A percentile compares a stretch with the other conserved stretches of the same genome.
phyloP scores from a whole-genome alignment of 2,329 filamentous ascomycete genomes.

The Aspergillus fumigatiaffinis region DNA sequence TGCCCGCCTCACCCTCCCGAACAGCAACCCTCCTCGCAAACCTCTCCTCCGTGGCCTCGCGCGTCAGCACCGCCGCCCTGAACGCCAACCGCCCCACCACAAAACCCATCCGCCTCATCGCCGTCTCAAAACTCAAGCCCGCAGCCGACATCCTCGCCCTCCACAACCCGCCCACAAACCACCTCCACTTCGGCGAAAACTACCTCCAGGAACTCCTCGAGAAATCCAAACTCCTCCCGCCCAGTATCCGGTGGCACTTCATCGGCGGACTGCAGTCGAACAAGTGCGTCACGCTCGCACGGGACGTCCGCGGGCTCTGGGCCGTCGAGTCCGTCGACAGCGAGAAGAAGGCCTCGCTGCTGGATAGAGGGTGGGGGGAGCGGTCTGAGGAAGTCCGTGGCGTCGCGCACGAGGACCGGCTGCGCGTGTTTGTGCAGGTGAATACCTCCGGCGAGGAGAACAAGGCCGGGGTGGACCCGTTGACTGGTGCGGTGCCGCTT shows the following conservation, averaged over 20 bases:
- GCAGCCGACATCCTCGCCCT: conserved; percentile 85
- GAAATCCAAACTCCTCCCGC: conserved; percentile 76
- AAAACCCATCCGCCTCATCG: conserved; percentile 64
- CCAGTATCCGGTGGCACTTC: conserved; percentile 82
- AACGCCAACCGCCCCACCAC: conserved; percentile 14
- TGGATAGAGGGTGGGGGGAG: conserved; percentile 71
- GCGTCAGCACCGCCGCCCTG: conserved; percentile 51
- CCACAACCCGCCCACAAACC: conserved; percentile 57
- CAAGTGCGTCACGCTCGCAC: conserved; percentile 82
- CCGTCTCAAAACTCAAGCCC: conserved; percentile 95
- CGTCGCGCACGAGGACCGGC: conserved; percentile 34
- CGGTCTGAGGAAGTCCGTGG: conserved; percentile 36
- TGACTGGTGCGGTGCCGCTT: conserved; percentile 53
- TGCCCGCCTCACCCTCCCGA: conserved; percentile 57
- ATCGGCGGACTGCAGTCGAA: conserved; percentile 92
- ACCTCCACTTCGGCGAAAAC: conserved; percentile 91
- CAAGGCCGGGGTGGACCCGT: conserved; percentile 78
- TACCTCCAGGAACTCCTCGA: conserved; percentile 86
- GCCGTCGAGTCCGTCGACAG: conserved; percentile 88
- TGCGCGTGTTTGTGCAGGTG: conserved; percentile 84
- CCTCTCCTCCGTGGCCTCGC: conserved; percentile 57
- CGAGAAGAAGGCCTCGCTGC: conserved; percentile 76
- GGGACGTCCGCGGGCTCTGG: conserved; percentile 81
- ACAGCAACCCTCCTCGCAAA: conserved; percentile 61
- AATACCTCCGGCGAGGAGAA: conserved; percentile 86